Evolutionary conservation across 208 protist species (phyloP), one percentile per base, ranked within the genome.

Genomic region (Trypanosoma theileri): DNA sequence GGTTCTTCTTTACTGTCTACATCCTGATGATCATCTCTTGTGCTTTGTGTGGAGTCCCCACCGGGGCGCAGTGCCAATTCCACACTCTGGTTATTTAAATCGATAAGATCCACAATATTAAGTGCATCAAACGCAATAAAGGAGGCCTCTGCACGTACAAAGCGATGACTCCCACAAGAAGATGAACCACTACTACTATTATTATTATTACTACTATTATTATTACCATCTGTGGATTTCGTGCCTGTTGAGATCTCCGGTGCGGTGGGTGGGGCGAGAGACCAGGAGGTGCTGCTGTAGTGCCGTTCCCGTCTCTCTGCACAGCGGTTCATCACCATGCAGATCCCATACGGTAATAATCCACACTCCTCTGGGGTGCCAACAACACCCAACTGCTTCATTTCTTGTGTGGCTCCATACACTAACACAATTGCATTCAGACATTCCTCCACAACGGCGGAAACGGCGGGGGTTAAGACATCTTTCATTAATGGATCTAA

Each of bases 321-420:
- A 56, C 79, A 82, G 31, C 80, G 68, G 55, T 91, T 82, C 79
- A 92, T 84, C 17, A 91, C 57, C 28, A 79, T 64, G 55, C 82
- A 80, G 46, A 94, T 94, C 50, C 78, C 80, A 54, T 88, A 63
- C 28, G 89, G 89, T 13, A 94, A 77, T 52, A 94, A 75, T 0
- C 89, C 89, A 65, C 84, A 91, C 68, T 85, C 77, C 55, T 89
- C 79, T 9, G 89, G 89, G 2, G 89, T 94, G 13, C 89, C 89
- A 61, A 92, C 88, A 19, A 94, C 67, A 13, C 89, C 89, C 68
- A 94, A 82, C 48, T 94, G 89, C 71, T 91, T 91, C 89, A 94
- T 94, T 66, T 94, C 89, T 72, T 92, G 89, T 55, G 89, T 94
- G n/a, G 85, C 84, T 11, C 89, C 86, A 66, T 92, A 94, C 1